Evolutionary conservation across 305 asterid genomes (phyloP), one percentile per base, ranked within the genome.

Genomic region (Fraxinus floribunda): DNA sequence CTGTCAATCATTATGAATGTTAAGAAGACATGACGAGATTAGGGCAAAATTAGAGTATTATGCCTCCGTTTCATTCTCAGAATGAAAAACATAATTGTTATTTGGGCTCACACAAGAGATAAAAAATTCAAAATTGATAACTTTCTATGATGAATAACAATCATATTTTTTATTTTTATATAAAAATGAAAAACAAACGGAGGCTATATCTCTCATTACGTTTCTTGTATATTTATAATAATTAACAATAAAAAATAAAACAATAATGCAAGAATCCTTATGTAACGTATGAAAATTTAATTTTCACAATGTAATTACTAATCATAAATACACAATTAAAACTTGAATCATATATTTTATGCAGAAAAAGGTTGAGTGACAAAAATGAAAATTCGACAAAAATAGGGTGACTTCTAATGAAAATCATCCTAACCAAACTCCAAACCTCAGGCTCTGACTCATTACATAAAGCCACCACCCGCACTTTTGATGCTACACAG

Each of bases 381-480:
- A 16, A n/a, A 52, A 55, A 55, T n/a, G 64, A 79, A 79, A 55
- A 79, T 80, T 83, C 68, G 84, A 7, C 11, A 1, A 60, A 60
- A 20, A 10, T 60, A 1, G 15, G 71, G 13, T 60, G 71, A 60
- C 71, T 18, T 18, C 11, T 18, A 60, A 7, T 7, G 24, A 29
- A 88, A 84, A 80, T 29, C 35, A 16, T 6, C 77, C 87, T 83
- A 83, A 79, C 86, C 88, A 49, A 86, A 81, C 34, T 77, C 92
- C 93, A 73, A 86, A 82, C 86, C 89, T 70, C 66, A 87, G 92
- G 87, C 72, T 85, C 89, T 78, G 90, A 20, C 3, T 20, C 16
- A 55, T 26, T 79, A 83, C 84, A 88, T 86, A 87, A 84, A 86
- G 83, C 76, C 87, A 82, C 64, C 66, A 36, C 81, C 46, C 80